phyloP scores from a whole-genome alignment of 148 eudicot genomes.

The Oxyria digyna region DNA sequence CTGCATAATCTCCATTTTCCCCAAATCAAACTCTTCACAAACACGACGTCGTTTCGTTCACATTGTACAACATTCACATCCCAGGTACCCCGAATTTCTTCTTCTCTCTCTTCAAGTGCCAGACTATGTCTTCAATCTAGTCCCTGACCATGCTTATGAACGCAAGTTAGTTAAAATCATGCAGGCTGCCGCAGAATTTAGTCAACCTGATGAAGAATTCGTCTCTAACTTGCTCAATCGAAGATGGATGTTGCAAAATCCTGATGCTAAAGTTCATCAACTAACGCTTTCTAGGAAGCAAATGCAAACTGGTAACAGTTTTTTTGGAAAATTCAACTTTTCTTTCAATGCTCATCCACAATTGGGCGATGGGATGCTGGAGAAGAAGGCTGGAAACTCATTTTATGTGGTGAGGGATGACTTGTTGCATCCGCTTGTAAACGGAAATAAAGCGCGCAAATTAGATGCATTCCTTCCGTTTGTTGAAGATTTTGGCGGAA shows the following conservation, averaged over 20 bases:
- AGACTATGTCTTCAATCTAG: not conserved
- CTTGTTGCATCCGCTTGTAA: conserved; percentile 76
- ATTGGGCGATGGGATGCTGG: conserved; percentile 35
- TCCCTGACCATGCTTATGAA: not conserved
- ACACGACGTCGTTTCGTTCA: conserved; percentile 15
- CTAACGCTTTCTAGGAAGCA: conserved; percentile 26
- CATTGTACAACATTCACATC: conserved; percentile 8
- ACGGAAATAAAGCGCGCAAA: conserved; percentile 93
- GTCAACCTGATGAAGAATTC: conserved; percentile 22
- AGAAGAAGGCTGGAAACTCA: conserved; percentile 21
- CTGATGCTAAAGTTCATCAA: conserved; percentile 70
- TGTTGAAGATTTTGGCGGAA: conserved; percentile 60
- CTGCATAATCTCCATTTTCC: conserved; percentile 19
- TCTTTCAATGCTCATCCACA: conserved; percentile 42
- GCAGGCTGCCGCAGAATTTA: conserved; percentile 23
- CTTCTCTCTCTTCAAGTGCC: not conserved
- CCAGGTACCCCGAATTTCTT: conserved; percentile 27
- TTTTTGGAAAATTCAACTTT: conserved; percentile 28
- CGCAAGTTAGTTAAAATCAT: not conserved
- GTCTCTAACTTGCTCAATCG: conserved; percentile 46
- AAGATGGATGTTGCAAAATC: conserved; percentile 61
- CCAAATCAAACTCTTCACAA: conserved; percentile 17
- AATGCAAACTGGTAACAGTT: conserved; percentile 11
- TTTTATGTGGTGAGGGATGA: conserved; percentile 93
- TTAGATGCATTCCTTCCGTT: conserved; percentile 81